Evolutionary conservation across 2,329 filamentous ascomycete genomes (phyloP).

Genomic region (Diplodia seriata): DNA sequence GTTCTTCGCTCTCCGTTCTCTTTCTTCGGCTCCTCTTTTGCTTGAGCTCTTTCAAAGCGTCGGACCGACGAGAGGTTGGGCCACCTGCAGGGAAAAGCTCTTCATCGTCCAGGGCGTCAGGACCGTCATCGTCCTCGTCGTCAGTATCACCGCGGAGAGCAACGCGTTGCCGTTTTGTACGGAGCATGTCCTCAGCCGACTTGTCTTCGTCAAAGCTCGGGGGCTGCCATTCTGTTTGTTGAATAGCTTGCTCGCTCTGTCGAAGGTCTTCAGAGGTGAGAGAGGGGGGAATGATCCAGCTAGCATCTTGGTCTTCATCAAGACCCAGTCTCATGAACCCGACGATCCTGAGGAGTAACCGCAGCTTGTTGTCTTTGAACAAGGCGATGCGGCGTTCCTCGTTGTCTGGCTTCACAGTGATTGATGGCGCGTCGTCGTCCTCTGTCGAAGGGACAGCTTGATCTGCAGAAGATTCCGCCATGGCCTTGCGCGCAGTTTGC

Average conservation of each 20-base stretch:
- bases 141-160: constrained; percentile 49
- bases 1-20: constrained; percentile 54
- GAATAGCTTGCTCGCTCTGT: constrained; percentile 74
- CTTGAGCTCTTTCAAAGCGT: constrained; percentile 59
- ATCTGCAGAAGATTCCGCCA: constrained; percentile 20
- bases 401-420: constrained; percentile 64
- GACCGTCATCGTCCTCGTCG: constrained; percentile 70
- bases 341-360: constrained; percentile 79
- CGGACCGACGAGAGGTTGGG: constrained; percentile 65
- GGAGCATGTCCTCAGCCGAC: constrained; percentile 78
- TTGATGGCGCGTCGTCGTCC: constrained; percentile 55
- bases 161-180: constrained; percentile 64
- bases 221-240: constrained; percentile 78
- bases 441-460: constrained; percentile 28
- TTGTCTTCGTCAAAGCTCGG: constrained; percentile 70
- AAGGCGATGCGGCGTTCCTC: constrained; percentile 74
- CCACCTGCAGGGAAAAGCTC: constrained; percentile 72
- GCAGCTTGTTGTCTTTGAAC: constrained; percentile 88
- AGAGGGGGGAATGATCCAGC: constrained; percentile 77
- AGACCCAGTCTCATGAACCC: constrained; percentile 70
- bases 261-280: constrained; percentile 70
- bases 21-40: constrained; percentile 68
- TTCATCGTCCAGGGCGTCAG: constrained; percentile 65
- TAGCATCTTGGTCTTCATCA: constrained; percentile 76
- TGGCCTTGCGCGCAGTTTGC: constrained; percentile 63